phyloP scores from a whole-genome alignment of 2,329 filamentous ascomycete species.

The Clarireedia hainanense region DNA sequence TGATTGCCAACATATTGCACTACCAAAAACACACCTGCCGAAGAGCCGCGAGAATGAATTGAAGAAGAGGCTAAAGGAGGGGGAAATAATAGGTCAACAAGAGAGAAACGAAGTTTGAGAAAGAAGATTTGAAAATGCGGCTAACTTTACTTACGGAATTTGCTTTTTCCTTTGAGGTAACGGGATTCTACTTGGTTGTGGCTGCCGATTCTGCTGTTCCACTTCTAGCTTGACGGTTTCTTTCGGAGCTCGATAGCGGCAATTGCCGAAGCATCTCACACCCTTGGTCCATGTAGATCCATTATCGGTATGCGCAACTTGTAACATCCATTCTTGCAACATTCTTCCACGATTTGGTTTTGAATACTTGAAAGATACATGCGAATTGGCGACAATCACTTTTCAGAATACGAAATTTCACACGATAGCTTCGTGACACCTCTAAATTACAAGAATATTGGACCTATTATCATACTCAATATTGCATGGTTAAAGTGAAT shows the following conservation, averaged over 20 bases:
- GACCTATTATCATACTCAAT: neutral
- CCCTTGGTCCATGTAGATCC: no score
- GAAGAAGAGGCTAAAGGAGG: neutral
- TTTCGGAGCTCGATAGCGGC: conserved; percentile 1
- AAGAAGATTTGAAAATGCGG: conserved; percentile 11
- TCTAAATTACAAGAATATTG: no score
- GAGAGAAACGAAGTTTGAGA: conserved; percentile 7
- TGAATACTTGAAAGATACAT: neutral
- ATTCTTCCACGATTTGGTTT: neutral
- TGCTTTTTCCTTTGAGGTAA: conserved; percentile 13
- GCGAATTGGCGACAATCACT: neutral
- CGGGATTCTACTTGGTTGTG: conserved; percentile 3
- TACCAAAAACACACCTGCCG: neutral
- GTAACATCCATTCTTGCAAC: neutral
- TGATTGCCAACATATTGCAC: conserved; percentile 72
- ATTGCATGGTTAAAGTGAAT: neutral
- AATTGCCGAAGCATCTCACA: neutral
- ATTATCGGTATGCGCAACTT: neutral
- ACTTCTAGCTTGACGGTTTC: conserved; percentile 5
- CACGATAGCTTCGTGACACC: no score
- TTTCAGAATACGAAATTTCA: no score
- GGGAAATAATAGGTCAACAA: conserved; percentile 10
- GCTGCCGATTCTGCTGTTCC: conserved; percentile 3
- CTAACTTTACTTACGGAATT: conserved; percentile 8
- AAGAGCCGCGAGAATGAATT: neutral